Evolutionary conservation across 2,329 filamentous ascomycete genomes (phyloP), one percentile per base, ranked within the genome.

Genomic region (Pseudopithomyces maydicus): DNA sequence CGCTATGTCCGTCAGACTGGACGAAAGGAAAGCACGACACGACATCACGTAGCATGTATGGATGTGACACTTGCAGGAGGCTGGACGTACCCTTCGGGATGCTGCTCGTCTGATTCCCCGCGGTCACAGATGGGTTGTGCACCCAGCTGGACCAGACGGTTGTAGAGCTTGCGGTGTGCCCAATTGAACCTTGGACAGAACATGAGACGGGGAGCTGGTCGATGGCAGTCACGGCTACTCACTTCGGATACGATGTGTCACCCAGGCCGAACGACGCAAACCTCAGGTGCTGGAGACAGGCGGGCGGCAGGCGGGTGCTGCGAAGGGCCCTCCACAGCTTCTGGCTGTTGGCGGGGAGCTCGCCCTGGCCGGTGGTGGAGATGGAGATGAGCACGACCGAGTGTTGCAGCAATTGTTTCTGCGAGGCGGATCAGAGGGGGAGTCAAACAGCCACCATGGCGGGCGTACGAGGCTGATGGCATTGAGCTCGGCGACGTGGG

Each of bases 231-330:
- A 43, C 29, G 3, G 15, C 36, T n/a, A 72, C 84, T 63, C 80
- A 95, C 88, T 96, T 94, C 54, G 90, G 84, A 81, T 99, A 99
- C 1, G 93, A 96, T 70, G 90, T 97, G 76, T 99, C 95, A 0
- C 95, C 95, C 1, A 98, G 83, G 0, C 95, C 95, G 80, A 98
- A 97, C 0, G 89, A 90, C 2, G 91, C 89, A 76, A 96, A 98
- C 1, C 80, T 83, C 59, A 96, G 79, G 33, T 84, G 82, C 36
- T 80, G 72, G 38, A 99, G 80, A 66, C 88, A 93, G 15, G 84
- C 85, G 2, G 87, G 82, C 12, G 89, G 85, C 26, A 99, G 83
- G 65, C 87, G 91, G 74, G 90, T 92, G 64, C 91, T 85, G 17
- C 96, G 81, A 36, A 99, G 81, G 57, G 87, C 90, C 71, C 86